Evolutionary conservation across 2,329 filamentous ascomycete genomes (phyloP).

Genomic region (Penicillium hesseltinei): DNA sequence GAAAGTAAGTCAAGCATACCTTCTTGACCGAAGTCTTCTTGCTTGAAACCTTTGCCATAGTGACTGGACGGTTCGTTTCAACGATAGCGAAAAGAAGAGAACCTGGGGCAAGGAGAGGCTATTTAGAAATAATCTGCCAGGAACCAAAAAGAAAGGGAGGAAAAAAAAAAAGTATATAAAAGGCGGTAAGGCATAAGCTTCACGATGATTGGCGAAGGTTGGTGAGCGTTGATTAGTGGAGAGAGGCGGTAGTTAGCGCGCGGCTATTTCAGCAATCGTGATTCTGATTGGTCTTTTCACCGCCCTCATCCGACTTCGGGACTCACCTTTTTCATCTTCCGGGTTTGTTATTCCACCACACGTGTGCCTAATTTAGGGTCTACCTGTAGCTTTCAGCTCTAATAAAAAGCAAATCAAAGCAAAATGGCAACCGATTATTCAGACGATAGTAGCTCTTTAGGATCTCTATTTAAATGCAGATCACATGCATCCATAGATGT

Average conservation of each 20-base stretch:
- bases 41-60: constrained; percentile 31
- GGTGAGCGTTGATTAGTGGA: not conserved
- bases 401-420: not conserved
- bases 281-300: not conserved
- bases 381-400: too few relatives aligned
- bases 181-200: constrained; percentile 24
- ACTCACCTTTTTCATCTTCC: too few relatives aligned
- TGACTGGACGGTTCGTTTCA: not conserved
- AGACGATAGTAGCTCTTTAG: not conserved
- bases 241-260: not conserved
- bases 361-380: not conserved
- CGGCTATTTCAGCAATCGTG: not conserved
- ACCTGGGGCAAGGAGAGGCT: constrained; percentile 3
- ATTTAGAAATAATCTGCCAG: constrained; percentile 13
- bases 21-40: constrained; percentile 29
- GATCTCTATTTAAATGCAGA: not conserved
- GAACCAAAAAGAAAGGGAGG: constrained; percentile 23
- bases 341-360: too few relatives aligned
- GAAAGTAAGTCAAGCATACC: constrained; percentile 7
- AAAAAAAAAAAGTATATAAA: constrained; percentile 23
- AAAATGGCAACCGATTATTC: not conserved
- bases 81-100: not conserved
- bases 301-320: not conserved
- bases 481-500: not conserved
- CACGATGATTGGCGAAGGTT: constrained; percentile 22